phyloP scores from a whole-genome alignment of 2,329 filamentous ascomycete species.

The Cadophora sp. region DNA sequence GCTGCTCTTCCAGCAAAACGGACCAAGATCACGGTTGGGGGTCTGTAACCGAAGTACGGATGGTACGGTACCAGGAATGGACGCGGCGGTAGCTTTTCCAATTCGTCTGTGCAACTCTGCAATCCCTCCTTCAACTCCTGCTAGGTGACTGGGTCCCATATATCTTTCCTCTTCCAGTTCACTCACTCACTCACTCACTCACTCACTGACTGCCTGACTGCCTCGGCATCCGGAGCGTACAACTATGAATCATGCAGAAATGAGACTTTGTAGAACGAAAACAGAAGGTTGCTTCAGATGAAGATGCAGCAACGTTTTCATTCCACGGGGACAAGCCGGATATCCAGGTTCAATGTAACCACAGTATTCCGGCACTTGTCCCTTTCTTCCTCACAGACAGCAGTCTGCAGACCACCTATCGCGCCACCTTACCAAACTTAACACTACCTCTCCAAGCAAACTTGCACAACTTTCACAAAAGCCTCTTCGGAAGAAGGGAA shows the following conservation, averaged over 20 bases:
- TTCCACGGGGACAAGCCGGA: not conserved
- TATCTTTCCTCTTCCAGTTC: not conserved
- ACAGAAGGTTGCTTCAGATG: not conserved
- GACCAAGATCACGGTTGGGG: conserved; percentile 9
- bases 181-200: too few species aligned
- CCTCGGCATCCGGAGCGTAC: conserved; percentile 3
- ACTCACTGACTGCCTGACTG: not conserved
- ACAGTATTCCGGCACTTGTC: conserved; percentile 3
- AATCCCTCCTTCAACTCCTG: conserved; percentile 4
- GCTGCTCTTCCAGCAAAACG: conserved; percentile 5
- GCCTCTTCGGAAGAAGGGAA: not conserved
- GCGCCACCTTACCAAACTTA: conserved; percentile 8
- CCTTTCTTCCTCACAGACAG: not conserved
- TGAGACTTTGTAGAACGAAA: not conserved
- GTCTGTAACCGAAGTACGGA: not conserved
- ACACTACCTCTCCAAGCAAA: not conserved
- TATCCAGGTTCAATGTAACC: conserved; percentile 10
- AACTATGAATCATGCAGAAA: not conserved
- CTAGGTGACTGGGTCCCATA: not conserved
- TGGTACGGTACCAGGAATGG: not conserved
- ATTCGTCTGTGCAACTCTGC: too few species aligned
- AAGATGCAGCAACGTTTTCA: conserved; percentile 4
- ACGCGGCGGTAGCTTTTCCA: not conserved
- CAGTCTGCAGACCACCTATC: conserved; percentile 5
- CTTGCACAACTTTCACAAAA: conserved; percentile 14